Evolutionary conservation across 345 rosid genomes (phyloP).

Genomic region (Excoecaria cochinchinensis): DNA sequence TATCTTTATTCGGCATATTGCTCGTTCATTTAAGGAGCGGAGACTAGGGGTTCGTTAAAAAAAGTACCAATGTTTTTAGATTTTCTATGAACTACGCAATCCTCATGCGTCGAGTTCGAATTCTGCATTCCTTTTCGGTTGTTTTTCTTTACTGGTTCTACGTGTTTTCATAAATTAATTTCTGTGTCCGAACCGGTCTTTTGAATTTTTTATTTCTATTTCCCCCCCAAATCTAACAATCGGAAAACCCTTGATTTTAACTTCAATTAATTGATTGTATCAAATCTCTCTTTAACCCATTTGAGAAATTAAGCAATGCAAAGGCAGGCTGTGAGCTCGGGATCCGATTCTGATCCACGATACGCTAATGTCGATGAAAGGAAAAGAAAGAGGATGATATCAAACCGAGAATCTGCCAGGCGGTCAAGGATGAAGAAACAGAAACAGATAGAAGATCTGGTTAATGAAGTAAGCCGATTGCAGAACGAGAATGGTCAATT

Average conservation of each 20-base stretch:
- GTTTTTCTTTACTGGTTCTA: constrained; percentile 90
- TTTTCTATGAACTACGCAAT: constrained; percentile 57
- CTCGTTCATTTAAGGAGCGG: constrained; percentile 9
- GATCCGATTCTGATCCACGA: constrained; percentile 63
- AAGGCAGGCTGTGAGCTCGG: constrained; percentile 46
- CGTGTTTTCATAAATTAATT: constrained; percentile 60
- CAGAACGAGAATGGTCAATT: constrained; percentile 47
- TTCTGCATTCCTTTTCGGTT: constrained; percentile 88
- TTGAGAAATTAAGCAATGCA: constrained; percentile 23
- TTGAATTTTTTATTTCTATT: neutral
- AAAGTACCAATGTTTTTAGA: constrained; percentile 40
- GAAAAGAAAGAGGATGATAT: constrained; percentile 85
- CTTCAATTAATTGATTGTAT: neutral
- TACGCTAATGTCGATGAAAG: constrained; percentile 52
- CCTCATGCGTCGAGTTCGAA: constrained; percentile 66
- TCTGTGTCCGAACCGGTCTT: neutral
- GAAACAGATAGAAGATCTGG: constrained; percentile 60
- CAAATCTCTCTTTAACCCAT: neutral
- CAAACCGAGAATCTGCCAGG: constrained; percentile 87
- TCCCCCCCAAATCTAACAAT: neutral
- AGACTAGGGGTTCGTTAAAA: constrained; percentile 14
- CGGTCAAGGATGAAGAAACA: constrained; percentile 82
- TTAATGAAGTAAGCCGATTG: constrained; percentile 46
- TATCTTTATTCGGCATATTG: neutral
- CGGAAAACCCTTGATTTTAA: neutral